These are phyloP conservation scores for Lachnellula suecica DNA, from an alignment of 2,329 filamentous ascomycete genomes.

Conservation along the genomic window DNA sequence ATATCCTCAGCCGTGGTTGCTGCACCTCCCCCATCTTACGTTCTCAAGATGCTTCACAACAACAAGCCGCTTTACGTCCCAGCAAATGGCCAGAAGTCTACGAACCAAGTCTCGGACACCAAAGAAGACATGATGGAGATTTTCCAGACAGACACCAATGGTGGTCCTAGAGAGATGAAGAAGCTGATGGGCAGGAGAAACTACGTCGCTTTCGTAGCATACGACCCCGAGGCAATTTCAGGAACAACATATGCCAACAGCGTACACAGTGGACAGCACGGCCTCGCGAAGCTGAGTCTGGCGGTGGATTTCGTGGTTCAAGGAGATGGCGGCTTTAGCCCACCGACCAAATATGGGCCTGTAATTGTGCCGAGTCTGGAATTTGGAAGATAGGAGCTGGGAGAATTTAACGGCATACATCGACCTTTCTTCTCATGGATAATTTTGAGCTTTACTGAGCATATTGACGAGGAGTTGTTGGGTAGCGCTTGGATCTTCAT, in stretches of 20 bases:
- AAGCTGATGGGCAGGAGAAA: constrained; percentile 92
- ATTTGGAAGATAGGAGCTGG: constrained; percentile 55
- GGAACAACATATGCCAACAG: constrained; percentile 30
- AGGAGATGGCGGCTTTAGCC: constrained; percentile 77
- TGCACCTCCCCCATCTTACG: constrained; percentile 78
- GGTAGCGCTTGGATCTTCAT: neutral
- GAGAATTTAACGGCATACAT: neutral
- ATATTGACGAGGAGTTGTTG: constrained; percentile 19
- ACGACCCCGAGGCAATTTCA: constrained; percentile 72
- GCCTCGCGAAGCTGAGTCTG: constrained; percentile 71
- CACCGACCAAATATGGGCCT: constrained; percentile 92
- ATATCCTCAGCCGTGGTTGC: constrained; percentile 93
- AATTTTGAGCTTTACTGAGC: constrained; percentile 1
- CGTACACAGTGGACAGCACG: constrained; percentile 38
- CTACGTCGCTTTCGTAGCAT: constrained; percentile 91
- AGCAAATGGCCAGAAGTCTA: constrained; percentile 78
- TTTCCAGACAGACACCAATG: constrained; percentile 90
- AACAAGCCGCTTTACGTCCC: constrained; percentile 92
- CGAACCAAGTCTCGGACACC: constrained; percentile 77
- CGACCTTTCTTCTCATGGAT: constrained; percentile 1
- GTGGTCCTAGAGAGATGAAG: constrained; percentile 78
- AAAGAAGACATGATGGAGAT: constrained; percentile 99
- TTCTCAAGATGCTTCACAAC: constrained; percentile 93
- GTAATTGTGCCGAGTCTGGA: constrained; percentile 90
- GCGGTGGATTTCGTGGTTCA: constrained; percentile 98